Evolutionary conservation across 345 rosid genomes (phyloP).

Genomic region (Odontarrhena argentea): DNA sequence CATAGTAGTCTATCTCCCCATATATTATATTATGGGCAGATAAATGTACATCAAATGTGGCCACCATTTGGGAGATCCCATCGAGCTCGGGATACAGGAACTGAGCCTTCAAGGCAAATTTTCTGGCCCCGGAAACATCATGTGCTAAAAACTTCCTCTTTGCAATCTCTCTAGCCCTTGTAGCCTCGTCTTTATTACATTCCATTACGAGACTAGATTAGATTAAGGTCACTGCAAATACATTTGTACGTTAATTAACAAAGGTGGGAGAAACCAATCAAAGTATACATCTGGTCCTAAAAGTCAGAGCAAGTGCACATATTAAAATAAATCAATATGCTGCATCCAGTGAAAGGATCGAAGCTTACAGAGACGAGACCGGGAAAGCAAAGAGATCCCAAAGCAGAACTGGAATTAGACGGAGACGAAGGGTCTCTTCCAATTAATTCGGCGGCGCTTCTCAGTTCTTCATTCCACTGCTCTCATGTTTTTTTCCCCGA

Average conservation of each 20-base stretch:
- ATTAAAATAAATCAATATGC: neutral
- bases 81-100: constrained; percentile 57
- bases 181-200: constrained; percentile 59
- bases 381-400: constrained; percentile 9
- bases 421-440: neutral
- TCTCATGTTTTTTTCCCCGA: neutral
- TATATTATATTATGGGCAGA: constrained; percentile 48
- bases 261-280: neutral
- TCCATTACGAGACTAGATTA: constrained; percentile 43
- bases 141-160: constrained; percentile 52
- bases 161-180: constrained; percentile 58
- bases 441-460: constrained; percentile 12
- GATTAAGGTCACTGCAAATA: neutral
- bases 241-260: neutral
- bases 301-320: neutral
- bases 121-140: constrained; percentile 56
- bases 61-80: constrained; percentile 58
- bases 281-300: neutral
- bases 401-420: neutral
- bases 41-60: constrained; percentile 53
- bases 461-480: constrained; percentile 20
- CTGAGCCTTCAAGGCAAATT: constrained; percentile 65
- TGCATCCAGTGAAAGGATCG: too few species aligned
- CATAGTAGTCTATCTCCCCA: constrained; percentile 60
- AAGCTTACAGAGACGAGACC: constrained; percentile 22